These are phyloP conservation scores for Coccomyxa subellipsoidea DNA, from an alignment of 163 green algal species.

Conservation along the genomic window DNA sequence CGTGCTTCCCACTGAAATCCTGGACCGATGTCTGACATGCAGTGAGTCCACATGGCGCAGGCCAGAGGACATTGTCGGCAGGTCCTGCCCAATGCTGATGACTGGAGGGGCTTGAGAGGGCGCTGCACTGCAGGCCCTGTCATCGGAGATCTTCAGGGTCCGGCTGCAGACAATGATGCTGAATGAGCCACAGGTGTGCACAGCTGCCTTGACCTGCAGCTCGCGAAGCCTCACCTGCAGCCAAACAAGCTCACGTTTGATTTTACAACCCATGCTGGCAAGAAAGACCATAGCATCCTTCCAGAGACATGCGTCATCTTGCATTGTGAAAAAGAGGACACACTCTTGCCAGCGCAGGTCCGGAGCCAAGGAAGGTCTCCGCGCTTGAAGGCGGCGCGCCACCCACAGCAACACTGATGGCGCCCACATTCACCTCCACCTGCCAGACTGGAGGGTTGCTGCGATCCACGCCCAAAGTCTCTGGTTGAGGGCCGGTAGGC, in stretches of 20 bases:
- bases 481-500: constrained; percentile 12
- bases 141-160: constrained; percentile 18
- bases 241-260: neutral
- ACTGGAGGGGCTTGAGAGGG: neutral
- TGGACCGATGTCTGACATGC: neutral
- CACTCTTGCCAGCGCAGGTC: constrained; percentile 10
- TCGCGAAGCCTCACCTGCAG: constrained; percentile 16
- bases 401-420: constrained; percentile 16
- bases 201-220: constrained; percentile 14
- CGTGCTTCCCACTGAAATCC: neutral
- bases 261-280: too few species aligned
- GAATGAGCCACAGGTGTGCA: constrained; percentile 21
- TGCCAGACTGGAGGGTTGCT: constrained; percentile 13
- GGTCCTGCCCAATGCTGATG: constrained; percentile 17
- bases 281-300: neutral
- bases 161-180: constrained; percentile 11
- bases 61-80: neutral
- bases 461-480: constrained; percentile 19
- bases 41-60: neutral
- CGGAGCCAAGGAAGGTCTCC: neutral
- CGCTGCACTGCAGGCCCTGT: neutral
- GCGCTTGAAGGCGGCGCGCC: neutral
- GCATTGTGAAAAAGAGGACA: neutral
- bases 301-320: neutral
- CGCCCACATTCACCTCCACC: constrained; percentile 24